These are phyloP conservation scores for Phaeomoniella chlamydospora DNA, from an alignment of 2,329 filamentous ascomycete genomes.

Conservation along the genomic window DNA sequence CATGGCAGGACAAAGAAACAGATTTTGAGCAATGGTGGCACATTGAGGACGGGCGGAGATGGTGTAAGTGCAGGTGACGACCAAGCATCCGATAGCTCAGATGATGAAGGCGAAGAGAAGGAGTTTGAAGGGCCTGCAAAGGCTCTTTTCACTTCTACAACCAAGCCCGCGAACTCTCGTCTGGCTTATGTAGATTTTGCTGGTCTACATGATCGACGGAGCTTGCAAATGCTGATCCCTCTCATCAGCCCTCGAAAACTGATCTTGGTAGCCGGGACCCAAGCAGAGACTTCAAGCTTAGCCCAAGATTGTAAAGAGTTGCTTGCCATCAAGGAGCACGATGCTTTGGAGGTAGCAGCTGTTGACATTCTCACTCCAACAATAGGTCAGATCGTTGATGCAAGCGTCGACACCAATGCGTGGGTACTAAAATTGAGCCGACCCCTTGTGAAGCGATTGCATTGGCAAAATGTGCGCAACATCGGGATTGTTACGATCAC, in stretches of 20 bases:
- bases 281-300: slow-evolving; percentile 62
- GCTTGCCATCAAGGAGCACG: slow-evolving; percentile 28
- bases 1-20: slow-evolving; percentile 20
- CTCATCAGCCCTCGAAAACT: slow-evolving; percentile 88
- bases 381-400: slow-evolving; percentile 63
- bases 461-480: slow-evolving; percentile 87
- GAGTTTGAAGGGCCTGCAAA: slow-evolving; percentile 57
- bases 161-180: slow-evolving; percentile 54
- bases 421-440: slow-evolving; percentile 90
- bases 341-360: slow-evolving; percentile 24
- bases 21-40: slow-evolving; percentile 3
- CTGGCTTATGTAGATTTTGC: slow-evolving; percentile 86
- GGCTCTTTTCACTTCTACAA: slow-evolving; percentile 49
- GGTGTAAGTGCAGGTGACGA: slow-evolving; percentile 39
- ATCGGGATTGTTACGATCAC: slow-evolving; percentile 88
- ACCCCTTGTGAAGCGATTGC: slow-evolving; percentile 67
- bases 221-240: slow-evolving; percentile 85
- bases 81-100: slow-evolving; percentile 40
- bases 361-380: slow-evolving; percentile 70
- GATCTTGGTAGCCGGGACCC: slow-evolving; percentile 72
- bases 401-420: slow-evolving; percentile 92
- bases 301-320: slow-evolving; percentile 68
- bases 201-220: slow-evolving; percentile 84
- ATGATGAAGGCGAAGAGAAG: slow-evolving; percentile 36
- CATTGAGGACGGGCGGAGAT: slow-evolving; percentile 10